Conservation (phyloP, 768 basidiomycete species). For the Coprinopsis cinerea region DNA sequence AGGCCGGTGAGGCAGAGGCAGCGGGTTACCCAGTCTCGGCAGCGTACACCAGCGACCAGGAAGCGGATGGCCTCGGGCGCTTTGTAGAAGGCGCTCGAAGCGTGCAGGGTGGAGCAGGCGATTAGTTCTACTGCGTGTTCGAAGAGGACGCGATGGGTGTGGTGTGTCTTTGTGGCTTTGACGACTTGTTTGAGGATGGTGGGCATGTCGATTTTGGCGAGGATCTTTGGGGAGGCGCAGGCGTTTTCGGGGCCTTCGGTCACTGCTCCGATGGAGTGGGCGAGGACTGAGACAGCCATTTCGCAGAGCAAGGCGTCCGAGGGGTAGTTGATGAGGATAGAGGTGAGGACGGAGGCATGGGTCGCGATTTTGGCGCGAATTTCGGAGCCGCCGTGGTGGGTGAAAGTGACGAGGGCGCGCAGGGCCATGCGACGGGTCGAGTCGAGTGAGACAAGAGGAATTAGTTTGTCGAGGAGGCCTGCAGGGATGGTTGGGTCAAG, state of each 20-base stretch:
- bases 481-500: not conserved
- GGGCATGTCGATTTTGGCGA: constrained; percentile 37
- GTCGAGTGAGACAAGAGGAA: constrained; percentile 46
- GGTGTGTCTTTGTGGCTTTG: constrained; percentile 38
- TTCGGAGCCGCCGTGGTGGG: constrained; percentile 51
- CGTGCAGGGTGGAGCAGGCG: constrained; percentile 37
- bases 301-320: constrained; percentile 47
- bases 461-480: constrained; percentile 55
- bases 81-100: constrained; percentile 36
- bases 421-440: constrained; percentile 48
- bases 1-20: constrained; percentile 48
- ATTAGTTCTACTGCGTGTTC: constrained; percentile 50
- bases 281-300: constrained; percentile 43
- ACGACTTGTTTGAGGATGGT: constrained; percentile 38
- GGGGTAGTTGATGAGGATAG: constrained; percentile 41
- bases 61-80: constrained; percentile 41
- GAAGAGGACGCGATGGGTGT: constrained; percentile 34
- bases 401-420: constrained; percentile 50
- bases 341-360: constrained; percentile 34
- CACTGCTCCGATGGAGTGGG: constrained; percentile 45
- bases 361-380: constrained; percentile 48
- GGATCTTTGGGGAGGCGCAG: constrained; percentile 30
- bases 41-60: constrained; percentile 50
- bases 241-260: constrained; percentile 30
- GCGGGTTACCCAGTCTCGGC: constrained; percentile 47